phyloP scores from a whole-genome alignment of 192 early-diverging fungal species.

The Globomyces pollinis-pini region DNA sequence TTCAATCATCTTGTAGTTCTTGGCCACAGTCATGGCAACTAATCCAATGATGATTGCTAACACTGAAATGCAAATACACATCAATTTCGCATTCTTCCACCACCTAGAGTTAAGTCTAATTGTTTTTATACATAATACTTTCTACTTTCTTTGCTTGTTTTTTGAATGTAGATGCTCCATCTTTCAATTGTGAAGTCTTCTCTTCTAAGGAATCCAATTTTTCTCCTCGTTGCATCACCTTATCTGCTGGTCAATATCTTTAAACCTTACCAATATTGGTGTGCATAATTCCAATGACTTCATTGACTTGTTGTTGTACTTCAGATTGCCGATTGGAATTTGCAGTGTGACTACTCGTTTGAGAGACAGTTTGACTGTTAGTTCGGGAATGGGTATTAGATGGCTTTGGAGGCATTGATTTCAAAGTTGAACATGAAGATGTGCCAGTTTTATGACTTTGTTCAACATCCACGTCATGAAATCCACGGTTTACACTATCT shows the following conservation, averaged over 20 bases:
- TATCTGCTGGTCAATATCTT: conserved; percentile 63
- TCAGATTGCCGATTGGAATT: conserved; percentile 3
- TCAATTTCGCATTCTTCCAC: conserved; percentile 95
- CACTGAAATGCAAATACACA: too few relatives aligned
- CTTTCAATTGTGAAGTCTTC: conserved; percentile 72
- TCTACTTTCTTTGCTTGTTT: conserved; percentile 67
- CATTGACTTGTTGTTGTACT: conserved; percentile 63
- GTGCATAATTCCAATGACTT: conserved; percentile 89
- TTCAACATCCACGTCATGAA: too few relatives aligned
- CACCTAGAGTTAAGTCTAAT: conserved; percentile 35
- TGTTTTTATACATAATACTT: conserved; percentile 78
- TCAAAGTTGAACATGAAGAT: too few relatives aligned
- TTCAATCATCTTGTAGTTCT: too few relatives aligned
- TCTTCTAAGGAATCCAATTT: conserved; percentile 68
- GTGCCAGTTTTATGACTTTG: too few relatives aligned
- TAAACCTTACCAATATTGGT: conserved; percentile 14
- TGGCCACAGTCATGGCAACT: conserved; percentile 56
- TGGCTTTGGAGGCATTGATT: too few relatives aligned
- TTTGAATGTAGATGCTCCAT: conserved; percentile 65
- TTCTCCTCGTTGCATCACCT: conserved; percentile 79
- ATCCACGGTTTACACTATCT: too few relatives aligned
- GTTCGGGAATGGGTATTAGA: too few relatives aligned
- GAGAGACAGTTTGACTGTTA: too few relatives aligned
- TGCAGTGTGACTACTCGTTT: background rate
- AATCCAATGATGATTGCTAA: conserved; percentile 76